These are phyloP conservation scores for Kwoniella heveanensis DNA, from an alignment of 768 basidiomycete species.

Conservation along the genomic window DNA sequence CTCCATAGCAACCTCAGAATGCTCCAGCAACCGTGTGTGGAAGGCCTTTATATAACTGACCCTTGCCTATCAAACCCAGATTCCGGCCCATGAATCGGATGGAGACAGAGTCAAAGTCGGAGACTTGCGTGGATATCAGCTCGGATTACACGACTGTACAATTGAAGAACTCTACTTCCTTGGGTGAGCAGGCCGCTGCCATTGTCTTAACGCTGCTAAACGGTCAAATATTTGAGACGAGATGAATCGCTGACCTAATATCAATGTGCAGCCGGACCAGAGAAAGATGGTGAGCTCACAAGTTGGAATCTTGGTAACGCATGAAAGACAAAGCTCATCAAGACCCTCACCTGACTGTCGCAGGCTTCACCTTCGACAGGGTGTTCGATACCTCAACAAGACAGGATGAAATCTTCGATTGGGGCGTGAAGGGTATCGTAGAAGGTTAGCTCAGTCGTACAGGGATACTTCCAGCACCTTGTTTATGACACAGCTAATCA, in stretches of 20 bases:
- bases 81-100: conserved; percentile 94
- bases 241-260: not conserved
- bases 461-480: not conserved
- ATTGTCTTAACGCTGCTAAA: too few species aligned
- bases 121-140: conserved; percentile 83
- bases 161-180: conserved; percentile 62
- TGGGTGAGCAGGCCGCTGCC: conserved; percentile 45
- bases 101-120: conserved; percentile 77
- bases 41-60: conserved; percentile 10
- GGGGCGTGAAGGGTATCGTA: conserved; percentile 96
- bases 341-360: too few species aligned
- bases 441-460: conserved; percentile 63
- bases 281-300: conserved; percentile 74
- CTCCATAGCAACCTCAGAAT: conserved; percentile 14
- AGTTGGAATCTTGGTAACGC: too few species aligned
- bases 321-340: too few species aligned
- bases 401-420: conserved; percentile 95
- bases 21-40: too few species aligned
- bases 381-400: conserved; percentile 90
- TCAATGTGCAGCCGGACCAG: conserved; percentile 65
- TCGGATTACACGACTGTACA: conserved; percentile 83
- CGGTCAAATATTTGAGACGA: too few species aligned
- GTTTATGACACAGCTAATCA: conserved; percentile 10
- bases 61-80: conserved; percentile 58
- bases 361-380: conserved; percentile 89